Conservation (phyloP, 2,329 filamentous ascomycete species). For the Aureobasidium zeae region DNA sequence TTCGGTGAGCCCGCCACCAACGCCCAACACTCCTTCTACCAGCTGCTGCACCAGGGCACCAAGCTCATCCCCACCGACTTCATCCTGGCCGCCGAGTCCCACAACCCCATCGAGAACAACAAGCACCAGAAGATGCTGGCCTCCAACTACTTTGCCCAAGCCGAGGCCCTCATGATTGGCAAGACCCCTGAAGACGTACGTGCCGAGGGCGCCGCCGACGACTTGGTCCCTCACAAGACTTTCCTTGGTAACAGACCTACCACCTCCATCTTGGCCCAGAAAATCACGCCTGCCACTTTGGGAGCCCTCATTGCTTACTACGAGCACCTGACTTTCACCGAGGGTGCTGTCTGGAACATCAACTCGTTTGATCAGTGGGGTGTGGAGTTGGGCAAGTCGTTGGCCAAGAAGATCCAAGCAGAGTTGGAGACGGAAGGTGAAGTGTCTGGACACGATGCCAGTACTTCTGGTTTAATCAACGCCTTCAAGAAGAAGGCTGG, state of each 20-base stretch:
- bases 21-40: constrained; percentile 99
- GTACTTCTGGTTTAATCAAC: constrained; percentile 79
- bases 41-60: constrained; percentile 96
- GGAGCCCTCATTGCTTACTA: constrained; percentile 97
- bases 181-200: constrained; percentile 75
- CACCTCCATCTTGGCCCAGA: constrained; percentile 83
- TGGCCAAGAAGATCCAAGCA: constrained; percentile 60
- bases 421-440: constrained; percentile 76
- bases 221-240: constrained; percentile 93
- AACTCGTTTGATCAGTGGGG: constrained; percentile 99
- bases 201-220: constrained; percentile 61
- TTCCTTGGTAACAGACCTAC: constrained; percentile 97
- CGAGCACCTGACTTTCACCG: constrained; percentile 95
- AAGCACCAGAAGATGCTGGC: constrained; percentile 95
- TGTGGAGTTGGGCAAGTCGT: constrained; percentile 91
- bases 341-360: constrained; percentile 98
- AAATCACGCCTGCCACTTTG: constrained; percentile 88
- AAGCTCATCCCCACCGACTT: constrained; percentile 98
- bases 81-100: constrained; percentile 89
- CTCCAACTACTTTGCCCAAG: constrained; percentile 84
- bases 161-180: constrained; percentile 83
- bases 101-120: constrained; percentile 89
- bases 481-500: constrained; percentile 76
- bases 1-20: constrained; percentile 99
- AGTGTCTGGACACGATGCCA: constrained; percentile 68